A percentile compares a stretch with the other conserved stretches of the same genome.
phyloP scores from a whole-genome alignment of 768 basidiomycete species.

The Clathrus columnatus region DNA sequence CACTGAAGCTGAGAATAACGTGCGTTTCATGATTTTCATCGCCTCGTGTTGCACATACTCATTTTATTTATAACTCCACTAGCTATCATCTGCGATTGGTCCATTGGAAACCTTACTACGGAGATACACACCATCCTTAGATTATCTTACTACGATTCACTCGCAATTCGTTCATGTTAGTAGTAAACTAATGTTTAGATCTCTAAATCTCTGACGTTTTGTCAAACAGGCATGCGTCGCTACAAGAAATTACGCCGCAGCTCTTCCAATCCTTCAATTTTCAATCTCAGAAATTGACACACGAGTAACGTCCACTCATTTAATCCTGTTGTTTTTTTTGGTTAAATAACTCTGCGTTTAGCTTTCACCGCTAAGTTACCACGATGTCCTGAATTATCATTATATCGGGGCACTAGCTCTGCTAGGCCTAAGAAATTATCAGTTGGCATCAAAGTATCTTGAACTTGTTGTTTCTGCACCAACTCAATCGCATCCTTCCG shows the following conservation, averaged over 20 bases:
- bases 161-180: conserved; percentile 55
- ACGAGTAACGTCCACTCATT: conserved; percentile 3
- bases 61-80: neutral
- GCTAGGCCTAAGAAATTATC: conserved; percentile 53
- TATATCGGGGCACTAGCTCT: conserved; percentile 71
- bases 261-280: conserved; percentile 50
- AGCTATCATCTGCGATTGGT: conserved; percentile 41
- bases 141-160: conserved; percentile 64
- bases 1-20: conserved; percentile 42
- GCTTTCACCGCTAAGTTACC: conserved; percentile 51
- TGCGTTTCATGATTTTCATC: conserved; percentile 24
- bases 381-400: conserved; percentile 79
- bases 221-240: conserved; percentile 47
- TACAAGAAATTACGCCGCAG: conserved; percentile 42
- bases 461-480: conserved; percentile 69
- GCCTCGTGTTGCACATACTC: neutral
- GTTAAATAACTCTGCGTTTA: neutral
- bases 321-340: neutral
- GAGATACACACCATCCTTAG: conserved; percentile 49
- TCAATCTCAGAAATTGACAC: conserved; percentile 62
- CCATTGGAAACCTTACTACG: conserved; percentile 52
- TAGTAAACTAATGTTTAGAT: neutral
- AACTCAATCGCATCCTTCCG: conserved; percentile 42
- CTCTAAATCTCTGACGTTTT: neutral
- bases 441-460: conserved; percentile 65